Conservation (phyloP, 2,329 filamentous ascomycete species). For the Colletotrichum graminicola region DNA sequence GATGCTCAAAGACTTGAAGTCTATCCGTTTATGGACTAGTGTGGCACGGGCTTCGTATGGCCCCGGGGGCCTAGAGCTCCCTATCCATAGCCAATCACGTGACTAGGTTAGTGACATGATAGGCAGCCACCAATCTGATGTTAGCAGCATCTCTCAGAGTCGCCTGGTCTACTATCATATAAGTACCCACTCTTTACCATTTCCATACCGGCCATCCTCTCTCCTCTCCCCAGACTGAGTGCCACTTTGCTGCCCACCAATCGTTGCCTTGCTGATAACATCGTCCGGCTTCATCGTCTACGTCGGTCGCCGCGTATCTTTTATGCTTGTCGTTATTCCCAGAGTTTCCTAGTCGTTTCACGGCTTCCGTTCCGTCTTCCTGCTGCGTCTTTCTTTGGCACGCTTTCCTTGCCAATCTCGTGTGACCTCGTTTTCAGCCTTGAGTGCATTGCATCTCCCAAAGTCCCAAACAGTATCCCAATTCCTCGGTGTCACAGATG, state of each 20-base stretch:
- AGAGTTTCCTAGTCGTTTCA: not conserved
- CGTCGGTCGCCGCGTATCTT: not conserved
- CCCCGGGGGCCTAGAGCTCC: not conserved
- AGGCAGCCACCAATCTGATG: not conserved
- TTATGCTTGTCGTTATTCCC: not conserved
- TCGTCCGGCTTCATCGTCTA: not conserved
- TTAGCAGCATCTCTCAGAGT: not conserved
- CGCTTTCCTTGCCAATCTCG: not conserved
- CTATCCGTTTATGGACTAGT: conserved; percentile 27
- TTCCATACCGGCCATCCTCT: not conserved
- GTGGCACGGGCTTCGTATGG: not conserved
- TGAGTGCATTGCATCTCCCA: too few species aligned
- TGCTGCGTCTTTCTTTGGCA: not conserved
- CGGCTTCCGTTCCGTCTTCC: not conserved
- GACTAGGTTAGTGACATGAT: not conserved
- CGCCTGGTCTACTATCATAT: conserved; percentile 1
- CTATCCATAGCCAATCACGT: conserved; percentile 17
- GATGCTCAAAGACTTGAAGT: conserved; percentile 15
- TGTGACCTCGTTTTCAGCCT: not conserved
- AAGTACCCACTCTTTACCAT: conserved; percentile 10
- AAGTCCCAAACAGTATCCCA: not conserved
- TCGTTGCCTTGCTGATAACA: not conserved
- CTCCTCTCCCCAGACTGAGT: not conserved
- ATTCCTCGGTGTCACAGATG: not conserved
- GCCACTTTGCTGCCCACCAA: not conserved